Evolutionary conservation across 202 grass and related monocot species (phyloP), one percentile per base, ranked within the genome.

Genomic region (Sporobolus alterniflorus): DNA sequence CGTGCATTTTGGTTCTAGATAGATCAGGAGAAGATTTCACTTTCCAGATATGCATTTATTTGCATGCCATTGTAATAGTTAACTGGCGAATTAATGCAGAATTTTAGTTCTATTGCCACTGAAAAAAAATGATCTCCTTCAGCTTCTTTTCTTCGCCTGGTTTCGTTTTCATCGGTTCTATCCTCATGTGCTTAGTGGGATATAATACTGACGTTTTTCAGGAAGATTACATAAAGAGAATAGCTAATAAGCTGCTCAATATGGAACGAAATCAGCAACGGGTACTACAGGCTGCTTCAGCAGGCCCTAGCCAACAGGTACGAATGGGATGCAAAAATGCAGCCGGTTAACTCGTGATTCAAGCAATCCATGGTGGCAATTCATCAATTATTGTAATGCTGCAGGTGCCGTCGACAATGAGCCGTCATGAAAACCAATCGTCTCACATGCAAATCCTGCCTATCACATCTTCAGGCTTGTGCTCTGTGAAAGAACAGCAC

Each of bases 141-240:
- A 21, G 47, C 15, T 34, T 14, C 12, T 74, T 32, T 66, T n/a
- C 3, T 43, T 52, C 26, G 4, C 31, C 71, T 15, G 9, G 67
- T 43, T 64, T 21, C 15, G 14, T 12, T 32, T 41, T 42, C 22
- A 71, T 64, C 12, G 4, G 36, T 79, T 71, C 11, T 36, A 33
- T 69, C 29, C 21, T 63, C 18, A 46, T 56, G 49, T 36, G 18
- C 3, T 65, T n/a, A 54, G 20, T 50, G 48, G 48, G 14, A 12
- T 47, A 67, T 60, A 30, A 61, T 75, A 39, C 10, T 31, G 17
- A 42, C 18, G 1, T 52, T 87, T 51, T 77, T 8, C 56, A 83
- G 79, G 73, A 22, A 17, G 79, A 83, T 0, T 88, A 72, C 28
- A 22, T 88, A 16, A 70, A 29, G 11, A 31, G 16, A 67, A 72